phyloP scores from a whole-genome alignment of 352 stramenopile genomes.

The Saprolegnia parasitica region DNA sequence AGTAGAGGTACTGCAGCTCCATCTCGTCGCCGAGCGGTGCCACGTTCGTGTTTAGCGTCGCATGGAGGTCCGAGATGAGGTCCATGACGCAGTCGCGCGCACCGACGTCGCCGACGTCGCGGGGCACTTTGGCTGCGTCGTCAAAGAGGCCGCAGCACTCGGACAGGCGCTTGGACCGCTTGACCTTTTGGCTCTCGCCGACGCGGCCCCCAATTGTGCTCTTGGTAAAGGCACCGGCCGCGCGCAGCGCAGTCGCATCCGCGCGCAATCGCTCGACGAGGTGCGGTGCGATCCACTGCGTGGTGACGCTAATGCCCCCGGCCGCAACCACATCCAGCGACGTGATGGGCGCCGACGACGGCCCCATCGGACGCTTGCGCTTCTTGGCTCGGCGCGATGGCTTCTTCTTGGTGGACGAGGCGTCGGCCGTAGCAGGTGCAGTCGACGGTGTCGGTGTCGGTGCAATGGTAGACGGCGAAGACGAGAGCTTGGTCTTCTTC shows the following conservation, averaged over 20 bases:
- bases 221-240: constrained; percentile 11
- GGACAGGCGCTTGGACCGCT: constrained; percentile 13
- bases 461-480: too few relatives aligned
- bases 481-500: background rate
- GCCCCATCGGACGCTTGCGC: background rate
- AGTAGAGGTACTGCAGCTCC: constrained; percentile 26
- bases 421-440: background rate
- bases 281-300: background rate
- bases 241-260: constrained; percentile 9
- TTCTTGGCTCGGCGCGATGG: background rate
- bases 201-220: constrained; percentile 15
- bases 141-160: constrained; percentile 27
- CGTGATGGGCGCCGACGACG: background rate
- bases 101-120: background rate
- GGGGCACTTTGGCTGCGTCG: constrained; percentile 1
- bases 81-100: constrained; percentile 12
- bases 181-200: constrained; percentile 18
- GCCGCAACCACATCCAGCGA: background rate
- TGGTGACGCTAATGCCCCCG: constrained; percentile 1
- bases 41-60: background rate
- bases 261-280: background rate
- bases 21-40: constrained; percentile 11
- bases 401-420: background rate
- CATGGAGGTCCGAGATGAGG: constrained; percentile 8
- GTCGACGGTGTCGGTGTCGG: background rate